A percentile compares a stretch with the other conserved stretches of the same genome.
Evolutionary conservation across 345 rosid genomes (phyloP).

Genomic region (Lumnitzera racemosa): DNA sequence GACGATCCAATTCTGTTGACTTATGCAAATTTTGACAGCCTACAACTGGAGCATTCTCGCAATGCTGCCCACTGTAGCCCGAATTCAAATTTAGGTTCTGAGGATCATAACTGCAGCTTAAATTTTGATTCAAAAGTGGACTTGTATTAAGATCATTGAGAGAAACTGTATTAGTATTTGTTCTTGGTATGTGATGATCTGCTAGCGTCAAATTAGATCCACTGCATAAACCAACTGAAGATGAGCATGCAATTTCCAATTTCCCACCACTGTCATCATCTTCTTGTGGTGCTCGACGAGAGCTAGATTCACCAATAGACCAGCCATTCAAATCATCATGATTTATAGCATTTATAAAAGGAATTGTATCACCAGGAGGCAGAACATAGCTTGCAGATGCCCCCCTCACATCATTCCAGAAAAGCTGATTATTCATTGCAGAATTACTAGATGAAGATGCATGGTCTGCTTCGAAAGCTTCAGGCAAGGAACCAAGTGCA

Average conservation of each 20-base stretch:
- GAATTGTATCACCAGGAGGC: constrained; percentile 30
- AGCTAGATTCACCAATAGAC: constrained; percentile 45
- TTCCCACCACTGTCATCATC: constrained; percentile 30
- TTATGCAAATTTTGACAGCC: constrained; percentile 30
- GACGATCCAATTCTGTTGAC: constrained; percentile 28
- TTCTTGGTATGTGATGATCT: constrained; percentile 45
- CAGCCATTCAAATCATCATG: constrained; percentile 44
- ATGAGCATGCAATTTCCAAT: constrained; percentile 34
- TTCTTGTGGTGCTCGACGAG: constrained; percentile 39
- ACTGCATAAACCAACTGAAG: constrained; percentile 21
- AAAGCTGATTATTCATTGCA: constrained; percentile 50
- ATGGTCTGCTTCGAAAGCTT: constrained; percentile 62
- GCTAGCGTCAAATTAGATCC: constrained; percentile 19
- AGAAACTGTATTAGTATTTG: constrained; percentile 18
- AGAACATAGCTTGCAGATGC: constrained; percentile 43
- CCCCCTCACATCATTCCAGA: constrained; percentile 54
- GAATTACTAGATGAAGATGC: constrained; percentile 67
- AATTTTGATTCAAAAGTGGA: constrained; percentile 34
- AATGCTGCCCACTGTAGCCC: constrained; percentile 31
- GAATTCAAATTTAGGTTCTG: constrained; percentile 54
- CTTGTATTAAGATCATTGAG: constrained; percentile 24
- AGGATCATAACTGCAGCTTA: constrained; percentile 24
- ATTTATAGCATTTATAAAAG: constrained; percentile 35
- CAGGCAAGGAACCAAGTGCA: constrained; percentile 66
- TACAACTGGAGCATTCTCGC: constrained; percentile 21